These are phyloP conservation scores for Nicotiana paniculata DNA, from an alignment of 257 asterid species.

Conservation along the genomic window DNA sequence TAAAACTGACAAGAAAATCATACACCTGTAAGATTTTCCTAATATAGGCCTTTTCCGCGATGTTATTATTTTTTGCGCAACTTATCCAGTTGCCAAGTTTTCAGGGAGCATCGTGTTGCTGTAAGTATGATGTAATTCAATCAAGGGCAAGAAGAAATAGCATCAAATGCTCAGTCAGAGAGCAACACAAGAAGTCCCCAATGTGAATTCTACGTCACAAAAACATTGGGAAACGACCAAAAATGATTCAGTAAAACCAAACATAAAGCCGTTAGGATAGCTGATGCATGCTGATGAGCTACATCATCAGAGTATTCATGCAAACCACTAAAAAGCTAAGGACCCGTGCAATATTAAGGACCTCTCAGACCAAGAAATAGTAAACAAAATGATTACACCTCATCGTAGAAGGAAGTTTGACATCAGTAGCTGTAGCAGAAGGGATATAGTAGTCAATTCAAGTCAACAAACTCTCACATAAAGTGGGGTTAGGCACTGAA, in stretches of 20 bases:
- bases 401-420: neutral
- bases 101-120: neutral
- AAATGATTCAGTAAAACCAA: neutral
- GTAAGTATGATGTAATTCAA: neutral
- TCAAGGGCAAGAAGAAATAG: neutral
- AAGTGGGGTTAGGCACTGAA: neutral
- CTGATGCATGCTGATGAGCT: neutral
- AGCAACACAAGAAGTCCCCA: neutral
- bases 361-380: neutral
- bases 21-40: neutral
- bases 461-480: neutral
- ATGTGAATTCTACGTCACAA: neutral
- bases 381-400: neutral
- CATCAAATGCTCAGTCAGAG: neutral
- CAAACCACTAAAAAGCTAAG: neutral
- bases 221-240: neutral
- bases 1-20: conserved; percentile 6
- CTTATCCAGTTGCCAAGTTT: neutral
- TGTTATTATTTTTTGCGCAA: neutral
- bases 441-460: neutral
- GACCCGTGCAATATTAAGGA: neutral
- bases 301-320: neutral
- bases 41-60: neutral
- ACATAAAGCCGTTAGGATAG: neutral
- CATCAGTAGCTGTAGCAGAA: neutral